Evolutionary conservation across 495 filamentous ascomycete species (phyloP).

Genomic region (Polyplosphaeria fusca): DNA sequence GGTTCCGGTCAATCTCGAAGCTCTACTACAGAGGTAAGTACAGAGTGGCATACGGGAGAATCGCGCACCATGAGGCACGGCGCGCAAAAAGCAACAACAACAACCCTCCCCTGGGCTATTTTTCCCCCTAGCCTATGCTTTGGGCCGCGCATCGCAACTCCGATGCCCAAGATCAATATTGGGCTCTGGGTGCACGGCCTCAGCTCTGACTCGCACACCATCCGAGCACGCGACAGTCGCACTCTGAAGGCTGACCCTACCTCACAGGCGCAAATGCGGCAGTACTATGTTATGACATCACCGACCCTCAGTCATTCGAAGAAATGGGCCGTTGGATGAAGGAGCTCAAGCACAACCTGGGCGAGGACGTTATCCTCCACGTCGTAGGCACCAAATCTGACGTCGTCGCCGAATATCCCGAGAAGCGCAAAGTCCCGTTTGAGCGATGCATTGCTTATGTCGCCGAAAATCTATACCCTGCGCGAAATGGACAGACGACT

Average conservation of each 20-base stretch:
- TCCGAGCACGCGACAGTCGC: too few species aligned
- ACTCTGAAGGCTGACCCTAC: too few species aligned
- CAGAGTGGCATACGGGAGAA: not conserved
- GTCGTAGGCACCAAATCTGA: conserved; percentile 95
- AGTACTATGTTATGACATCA: conserved; percentile 93
- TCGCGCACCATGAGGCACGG: too few species aligned
- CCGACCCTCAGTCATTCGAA: conserved; percentile 76
- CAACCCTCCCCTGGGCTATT: too few species aligned
- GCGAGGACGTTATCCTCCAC: conserved; percentile 78
- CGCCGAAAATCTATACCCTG: conserved; percentile 78
- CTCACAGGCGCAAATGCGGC: conserved; percentile 86
- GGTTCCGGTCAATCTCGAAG: conserved; percentile 87
- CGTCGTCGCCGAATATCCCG: conserved; percentile 77
- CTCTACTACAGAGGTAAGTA: conserved; percentile 67
- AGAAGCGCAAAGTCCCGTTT: conserved; percentile 76
- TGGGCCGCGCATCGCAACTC: too few species aligned
- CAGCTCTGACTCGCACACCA: not conserved
- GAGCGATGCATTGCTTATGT: conserved; percentile 93
- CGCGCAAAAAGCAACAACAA: too few species aligned
- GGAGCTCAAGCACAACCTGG: conserved; percentile 70
- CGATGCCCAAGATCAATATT: not conserved
- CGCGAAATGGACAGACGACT: conserved; percentile 27
- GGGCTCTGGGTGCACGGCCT: not conserved
- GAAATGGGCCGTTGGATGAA: conserved; percentile 92
- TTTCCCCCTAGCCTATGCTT: too few species aligned